These are phyloP conservation scores for Nemania sp. DNA, from an alignment of 2,329 filamentous ascomycete species.

Conservation along the genomic window DNA sequence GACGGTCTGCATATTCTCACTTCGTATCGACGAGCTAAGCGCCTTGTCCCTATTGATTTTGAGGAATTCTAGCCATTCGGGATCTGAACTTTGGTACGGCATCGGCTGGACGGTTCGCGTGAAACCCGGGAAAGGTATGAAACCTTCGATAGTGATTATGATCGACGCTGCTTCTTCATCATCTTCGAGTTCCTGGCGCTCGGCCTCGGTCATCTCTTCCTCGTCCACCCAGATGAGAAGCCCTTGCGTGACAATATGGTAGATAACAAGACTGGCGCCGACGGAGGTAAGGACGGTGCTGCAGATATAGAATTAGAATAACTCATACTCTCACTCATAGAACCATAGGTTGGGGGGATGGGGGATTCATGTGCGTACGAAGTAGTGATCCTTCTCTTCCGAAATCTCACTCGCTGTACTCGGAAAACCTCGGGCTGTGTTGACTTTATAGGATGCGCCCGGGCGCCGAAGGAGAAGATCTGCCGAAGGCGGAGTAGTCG, in stretches of 20 bases:
- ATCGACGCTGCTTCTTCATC: conserved; percentile 49
- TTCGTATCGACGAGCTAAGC: conserved; percentile 52
- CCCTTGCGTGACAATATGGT: conserved; percentile 49
- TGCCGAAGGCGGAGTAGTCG: conserved; percentile 35
- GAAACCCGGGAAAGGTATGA: conserved; percentile 67
- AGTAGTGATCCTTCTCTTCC: conserved; percentile 34
- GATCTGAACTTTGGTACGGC: conserved; percentile 61
- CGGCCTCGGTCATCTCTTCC: conserved; percentile 48
- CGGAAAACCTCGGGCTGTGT: conserved; percentile 32
- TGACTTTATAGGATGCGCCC: conserved; percentile 18
- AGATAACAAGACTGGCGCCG: conserved; percentile 45
- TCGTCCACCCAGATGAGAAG: conserved; percentile 49
- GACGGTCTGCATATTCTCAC: conserved; percentile 42
- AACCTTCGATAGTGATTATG: conserved; percentile 35
- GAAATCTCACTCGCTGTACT: conserved; percentile 38
- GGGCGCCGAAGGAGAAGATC: conserved; percentile 30
- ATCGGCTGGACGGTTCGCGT: conserved; percentile 52
- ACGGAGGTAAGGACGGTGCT: conserved; percentile 39
- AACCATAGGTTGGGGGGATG: neutral
- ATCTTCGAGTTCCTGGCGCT: conserved; percentile 47
- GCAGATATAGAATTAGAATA: neutral
- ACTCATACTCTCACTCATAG: neutral
- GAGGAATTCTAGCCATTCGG: conserved; percentile 66
- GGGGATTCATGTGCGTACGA: conserved; percentile 25
- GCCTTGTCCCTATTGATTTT: conserved; percentile 59